Percentiles rank a stretch among this genome's conserved stretches.
These are phyloP conservation scores for Ganoderma meredithae DNA, from an alignment of 1,284 basidiomycete species.

Conservation along the genomic window DNA sequence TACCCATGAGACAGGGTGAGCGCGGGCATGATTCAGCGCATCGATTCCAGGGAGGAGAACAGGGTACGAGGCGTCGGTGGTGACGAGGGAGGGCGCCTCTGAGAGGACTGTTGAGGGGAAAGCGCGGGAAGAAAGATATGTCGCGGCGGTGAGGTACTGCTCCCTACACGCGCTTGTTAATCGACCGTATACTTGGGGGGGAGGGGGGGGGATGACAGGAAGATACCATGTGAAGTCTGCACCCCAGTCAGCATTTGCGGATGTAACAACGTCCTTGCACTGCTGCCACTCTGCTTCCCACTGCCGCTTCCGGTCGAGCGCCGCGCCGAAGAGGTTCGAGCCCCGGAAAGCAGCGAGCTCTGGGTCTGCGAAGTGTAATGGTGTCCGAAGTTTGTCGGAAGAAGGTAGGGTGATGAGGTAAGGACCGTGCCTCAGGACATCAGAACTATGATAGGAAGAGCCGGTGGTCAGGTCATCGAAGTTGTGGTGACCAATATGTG, in stretches of 20 bases:
- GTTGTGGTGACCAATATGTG: neutral
- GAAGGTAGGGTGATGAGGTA: slow-evolving; percentile 78
- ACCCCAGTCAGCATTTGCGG: slow-evolving; percentile 52
- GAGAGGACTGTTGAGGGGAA: slow-evolving; percentile 86
- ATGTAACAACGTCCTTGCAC: slow-evolving; percentile 52
- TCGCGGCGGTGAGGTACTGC: slow-evolving; percentile 71
- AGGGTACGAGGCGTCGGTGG: slow-evolving; percentile 66
- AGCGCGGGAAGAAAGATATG: slow-evolving; percentile 85
- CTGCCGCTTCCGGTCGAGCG: slow-evolving; percentile 62
- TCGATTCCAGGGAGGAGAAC: slow-evolving; percentile 89
- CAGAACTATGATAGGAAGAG: slow-evolving; percentile 24
- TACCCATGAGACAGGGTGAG: slow-evolving; percentile 81
- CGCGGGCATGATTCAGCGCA: slow-evolving; percentile 81
- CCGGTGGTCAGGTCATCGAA: slow-evolving; percentile 1
- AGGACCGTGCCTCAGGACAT: slow-evolving; percentile 56
- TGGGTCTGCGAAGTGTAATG: slow-evolving; percentile 71
- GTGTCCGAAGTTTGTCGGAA: slow-evolving; percentile 65
- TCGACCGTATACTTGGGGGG: too few relatives aligned
- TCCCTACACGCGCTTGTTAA: slow-evolving; percentile 58
- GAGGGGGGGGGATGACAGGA: too few relatives aligned
- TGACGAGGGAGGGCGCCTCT: slow-evolving; percentile 56
- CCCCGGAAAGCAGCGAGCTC: slow-evolving; percentile 77
- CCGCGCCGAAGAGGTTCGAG: slow-evolving; percentile 81
- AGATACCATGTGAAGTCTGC: slow-evolving; percentile 75
- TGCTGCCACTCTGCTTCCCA: slow-evolving; percentile 68